Evolutionary conservation across 2,329 filamentous ascomycete species (phyloP).

Genomic region (Alternaria consortialis): DNA sequence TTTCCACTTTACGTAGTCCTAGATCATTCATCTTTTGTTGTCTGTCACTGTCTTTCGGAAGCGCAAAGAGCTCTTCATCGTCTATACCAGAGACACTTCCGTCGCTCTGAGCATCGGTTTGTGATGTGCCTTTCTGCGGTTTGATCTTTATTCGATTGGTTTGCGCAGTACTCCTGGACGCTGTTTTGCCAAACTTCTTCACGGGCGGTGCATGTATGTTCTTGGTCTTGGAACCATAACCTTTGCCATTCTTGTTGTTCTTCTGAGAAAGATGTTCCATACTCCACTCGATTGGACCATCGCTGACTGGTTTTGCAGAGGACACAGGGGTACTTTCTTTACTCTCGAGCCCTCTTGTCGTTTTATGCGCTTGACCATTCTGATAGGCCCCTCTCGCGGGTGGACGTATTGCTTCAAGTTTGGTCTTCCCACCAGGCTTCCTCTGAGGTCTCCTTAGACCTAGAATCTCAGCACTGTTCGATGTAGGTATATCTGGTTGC

Average conservation of each 20-base stretch:
- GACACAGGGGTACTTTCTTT: constrained; percentile 30
- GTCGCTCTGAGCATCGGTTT: constrained; percentile 3
- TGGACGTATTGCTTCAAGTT: constrained; percentile 5
- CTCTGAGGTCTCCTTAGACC: constrained; percentile 17
- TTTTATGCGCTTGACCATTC: constrained; percentile 21
- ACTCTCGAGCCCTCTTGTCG: constrained; percentile 10
- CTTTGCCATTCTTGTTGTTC: constrained; percentile 2
- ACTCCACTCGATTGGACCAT: constrained; percentile 9
- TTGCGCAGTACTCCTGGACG: neutral
- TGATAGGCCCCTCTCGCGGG: constrained; percentile 18
- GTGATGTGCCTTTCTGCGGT: neutral
- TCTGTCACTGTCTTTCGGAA: constrained; percentile 1
- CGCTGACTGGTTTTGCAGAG: constrained; percentile 10
- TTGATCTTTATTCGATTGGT: constrained; percentile 1
- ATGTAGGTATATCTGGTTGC: constrained; percentile 4
- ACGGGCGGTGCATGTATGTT: constrained; percentile 25
- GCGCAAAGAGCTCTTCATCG: constrained; percentile 9
- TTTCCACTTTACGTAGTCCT: constrained; percentile 13
- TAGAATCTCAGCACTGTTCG: neutral
- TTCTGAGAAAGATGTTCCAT: constrained; percentile 25
- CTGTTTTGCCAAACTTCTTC: constrained; percentile 13
- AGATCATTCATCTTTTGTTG: constrained; percentile 3
- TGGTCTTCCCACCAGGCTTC: constrained; percentile 3
- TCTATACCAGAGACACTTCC: constrained; percentile 13
- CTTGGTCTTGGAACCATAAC: constrained; percentile 10